Evolutionary conservation across 768 basidiomycete genomes (phyloP).

Genomic region (Kwoniella bestiolae): DNA sequence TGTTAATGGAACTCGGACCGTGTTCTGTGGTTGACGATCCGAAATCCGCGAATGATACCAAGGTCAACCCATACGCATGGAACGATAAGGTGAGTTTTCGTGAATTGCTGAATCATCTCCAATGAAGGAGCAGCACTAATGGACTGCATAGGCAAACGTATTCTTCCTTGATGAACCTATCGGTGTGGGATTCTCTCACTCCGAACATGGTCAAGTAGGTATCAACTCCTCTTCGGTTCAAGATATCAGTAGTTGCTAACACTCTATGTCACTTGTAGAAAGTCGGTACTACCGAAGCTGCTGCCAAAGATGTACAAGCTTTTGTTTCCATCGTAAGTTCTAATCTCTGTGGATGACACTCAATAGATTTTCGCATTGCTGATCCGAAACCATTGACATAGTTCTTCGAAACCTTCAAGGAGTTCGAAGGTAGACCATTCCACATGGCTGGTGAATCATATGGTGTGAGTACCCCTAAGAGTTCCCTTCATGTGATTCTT

Average conservation of each 20-base stretch:
- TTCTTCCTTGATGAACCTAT: slow-evolving; percentile 67
- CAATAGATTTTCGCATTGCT: slow-evolving; percentile 12
- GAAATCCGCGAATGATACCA: slow-evolving; percentile 53
- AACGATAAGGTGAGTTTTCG: slow-evolving; percentile 51
- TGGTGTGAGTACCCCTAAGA: slow-evolving; percentile 65
- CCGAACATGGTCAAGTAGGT: slow-evolving; percentile 65
- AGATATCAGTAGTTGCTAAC: neutral
- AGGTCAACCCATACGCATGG: slow-evolving; percentile 57
- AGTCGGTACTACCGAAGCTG: slow-evolving; percentile 77
- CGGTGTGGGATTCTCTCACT: slow-evolving; percentile 59
- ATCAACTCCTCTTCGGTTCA: slow-evolving; percentile 46
- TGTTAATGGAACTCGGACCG: slow-evolving; percentile 77
- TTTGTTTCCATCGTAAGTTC: slow-evolving; percentile 67
- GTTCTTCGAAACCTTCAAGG: slow-evolving; percentile 77
- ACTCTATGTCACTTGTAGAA: slow-evolving; percentile 55
- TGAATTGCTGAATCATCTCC: neutral
- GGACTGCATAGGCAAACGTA: slow-evolving; percentile 49
- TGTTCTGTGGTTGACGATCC: slow-evolving; percentile 64
- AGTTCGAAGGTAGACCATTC: slow-evolving; percentile 70
- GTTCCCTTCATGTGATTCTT: neutral
- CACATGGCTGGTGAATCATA: slow-evolving; percentile 77
- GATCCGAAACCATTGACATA: slow-evolving; percentile 12
- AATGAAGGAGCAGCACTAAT: neutral
- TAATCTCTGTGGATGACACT: neutral
- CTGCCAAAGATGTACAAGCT: slow-evolving; percentile 73